Base-by-base conservation (phyloP, 306 rosid genomes). In the Boehmeria nivea region DNA sequence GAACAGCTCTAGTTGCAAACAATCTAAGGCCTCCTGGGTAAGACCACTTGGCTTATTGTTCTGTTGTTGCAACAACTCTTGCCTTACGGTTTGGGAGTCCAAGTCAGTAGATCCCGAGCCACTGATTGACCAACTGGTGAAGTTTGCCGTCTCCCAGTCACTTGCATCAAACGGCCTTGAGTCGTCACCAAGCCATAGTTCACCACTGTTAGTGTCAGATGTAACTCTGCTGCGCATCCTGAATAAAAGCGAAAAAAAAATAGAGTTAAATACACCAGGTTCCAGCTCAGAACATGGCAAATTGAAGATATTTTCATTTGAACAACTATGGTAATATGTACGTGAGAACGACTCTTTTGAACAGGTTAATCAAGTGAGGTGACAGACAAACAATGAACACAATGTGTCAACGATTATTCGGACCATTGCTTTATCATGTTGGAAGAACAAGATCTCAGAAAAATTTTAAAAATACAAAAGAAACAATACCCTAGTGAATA, bases 41-140 rank as follows among this genome's bases (percentile, higher is more conserved):
- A 86, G 88, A 33, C 97, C 95, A 5, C 81, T 81, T 3, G 90
- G 90, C 73, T 81, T 86, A 66, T 57, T 67, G 73, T 70, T 64
- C 13, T 28, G 66, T 54, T 68, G 85, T 49, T 48, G 75, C 59
- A 67, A 55, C 28, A 76, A 39, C 36, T 59, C 86, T 23, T 59
- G 66, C 70, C 87, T 75, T 64, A 37, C 81, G 38, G 71, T 51
- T 67, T 49, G 84, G 31, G 82, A 67, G 71, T 73, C 77, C 77
- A 73, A 69, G 56, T 74, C 78, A 3, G 66, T 16, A 23, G 72
- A 46, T 15, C 40, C 31, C 50, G 76, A 57, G 62, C 34, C 66
- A 70, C 5, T 50, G 15, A 17, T 25, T 22, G 70, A 43, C 63
- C 37, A 66, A 43, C 59, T 68, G 31, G 39, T 59, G 22, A 74